Percentiles rank a stretch among this genome's conserved stretches.
Conservation (phyloP, 257 asterid genomes). For the Solanum etuberosum region DNA sequence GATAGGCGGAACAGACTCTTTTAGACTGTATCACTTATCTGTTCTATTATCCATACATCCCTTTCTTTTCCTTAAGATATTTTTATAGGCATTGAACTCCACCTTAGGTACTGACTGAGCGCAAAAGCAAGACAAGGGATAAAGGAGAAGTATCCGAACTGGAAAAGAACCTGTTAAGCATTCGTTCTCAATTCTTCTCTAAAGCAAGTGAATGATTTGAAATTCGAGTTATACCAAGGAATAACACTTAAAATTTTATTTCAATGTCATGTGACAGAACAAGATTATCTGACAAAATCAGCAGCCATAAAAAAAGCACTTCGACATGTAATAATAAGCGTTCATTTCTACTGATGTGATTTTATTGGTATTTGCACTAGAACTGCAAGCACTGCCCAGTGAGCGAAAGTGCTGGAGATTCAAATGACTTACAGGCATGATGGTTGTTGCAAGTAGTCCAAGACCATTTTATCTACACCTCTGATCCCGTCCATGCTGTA, state of each 20-base stretch:
- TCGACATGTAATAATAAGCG: not conserved
- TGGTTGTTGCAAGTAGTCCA: constrained; percentile 59
- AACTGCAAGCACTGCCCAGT: not conserved
- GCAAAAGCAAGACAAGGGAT: not conserved
- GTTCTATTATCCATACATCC: not conserved
- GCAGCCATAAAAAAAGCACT: not conserved
- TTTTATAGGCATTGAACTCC: not conserved
- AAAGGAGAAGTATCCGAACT: not conserved
- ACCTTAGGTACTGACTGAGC: not conserved
- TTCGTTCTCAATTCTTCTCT: not conserved
- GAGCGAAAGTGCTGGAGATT: not conserved
- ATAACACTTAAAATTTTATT: not conserved
- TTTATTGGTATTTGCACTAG: not conserved
- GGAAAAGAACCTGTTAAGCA: not conserved
- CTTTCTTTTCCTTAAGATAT: not conserved
- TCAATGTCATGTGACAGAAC: not conserved
- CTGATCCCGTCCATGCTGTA: constrained; percentile 25
- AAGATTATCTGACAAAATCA: not conserved
- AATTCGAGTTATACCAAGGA: not conserved
- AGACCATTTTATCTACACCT: constrained; percentile 31
- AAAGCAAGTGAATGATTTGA: not conserved
- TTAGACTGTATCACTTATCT: not conserved
- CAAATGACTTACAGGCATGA: constrained; percentile 46
- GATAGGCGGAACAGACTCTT: not conserved
- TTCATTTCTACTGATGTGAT: not conserved